Evolutionary conservation across 1,284 basidiomycete genomes (phyloP), one percentile per base, ranked within the genome.

Genomic region (Omphalotus olearius): DNA sequence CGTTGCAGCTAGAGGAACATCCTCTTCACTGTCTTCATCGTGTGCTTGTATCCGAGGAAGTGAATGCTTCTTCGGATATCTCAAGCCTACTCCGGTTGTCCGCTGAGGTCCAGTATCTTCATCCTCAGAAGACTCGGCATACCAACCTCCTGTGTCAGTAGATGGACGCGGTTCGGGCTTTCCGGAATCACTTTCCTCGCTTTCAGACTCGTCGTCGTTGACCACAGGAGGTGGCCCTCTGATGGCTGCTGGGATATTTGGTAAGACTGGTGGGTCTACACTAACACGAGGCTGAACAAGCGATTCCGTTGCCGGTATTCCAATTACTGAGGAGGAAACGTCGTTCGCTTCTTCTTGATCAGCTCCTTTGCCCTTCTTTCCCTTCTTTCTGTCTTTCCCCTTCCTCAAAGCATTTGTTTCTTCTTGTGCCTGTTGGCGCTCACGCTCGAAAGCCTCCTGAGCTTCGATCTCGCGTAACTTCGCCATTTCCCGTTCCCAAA

Each of bases 401-500:
- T 66, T 67, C 51, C 70, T 73, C 56, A 68, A 69, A 54, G 69
- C 73, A 45, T 64, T 63, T 18, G 64, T 72, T 47, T 74, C 75
- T 52, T 69, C 73, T 44, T 70, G 71, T 45, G 67, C 73, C 54
- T 80, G 76, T 48, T 63, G 64, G 49, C 60, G 69, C 57, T 66
- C 67, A 46, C 66, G 69, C 45, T 75, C 75, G 56, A 80, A 79
- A 18, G 70, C 72, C 45, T 80, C 88, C 49, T 64, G 65, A 9
- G 78, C 80, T 63, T 91, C 84, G 0, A 91, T 87, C 58, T 82
- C 75, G 55, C 78, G 78, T 44, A 92, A 69, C 63, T 88, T 91
- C 18, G 67, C 78, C 71, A 89, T 78, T 66, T 91, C 88, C 30
- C 81, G 75, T 61, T 90, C 85, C 88, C 88, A 92, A 6, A 92